Base-by-base conservation (phyloP, 768 basidiomycete genomes). In the Asterophora lycoperdoides region DNA sequence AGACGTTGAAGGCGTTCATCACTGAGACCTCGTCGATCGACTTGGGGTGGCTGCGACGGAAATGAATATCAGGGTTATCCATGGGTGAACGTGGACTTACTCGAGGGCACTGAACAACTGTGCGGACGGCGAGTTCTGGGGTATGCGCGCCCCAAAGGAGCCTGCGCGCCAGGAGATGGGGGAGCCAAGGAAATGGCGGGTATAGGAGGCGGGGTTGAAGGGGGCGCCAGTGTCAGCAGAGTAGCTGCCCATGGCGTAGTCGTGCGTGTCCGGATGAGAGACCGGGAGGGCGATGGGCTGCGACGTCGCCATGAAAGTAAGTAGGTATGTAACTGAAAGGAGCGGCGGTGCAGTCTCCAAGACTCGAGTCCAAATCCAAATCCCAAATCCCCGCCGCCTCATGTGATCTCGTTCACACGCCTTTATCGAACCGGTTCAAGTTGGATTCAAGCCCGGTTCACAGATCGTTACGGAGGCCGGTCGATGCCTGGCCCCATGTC, bases 161-260 rank as follows among this genome's bases (percentile, higher is more conserved):
- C 80, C 80, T 0, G 76, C 72, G 5, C 81, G 75, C 78, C 83
- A 89, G 4, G 86, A 87, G 44, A 84, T 70, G 37, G 86, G 86
- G 0, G 85, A 87, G 46, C 84, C 83, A 6, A 88, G 71, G 61
- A 85, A 82, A 56, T 83, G 77, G 29, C 82, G 70, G 26, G 80
- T 79, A 69, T 83, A 87, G 0, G 81, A 81, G 3, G 81, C 77
- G 14, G 83, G 74, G 59, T 83, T 84, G 65, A 85, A 83, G 3
- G 68, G 62, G n/a, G 72, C 69, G 47, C 71, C 74, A 26, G 70
- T 67, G 26, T 65, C 67, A 54, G 67, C 71, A 0, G 68, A 66
- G 60, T 76, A 81, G 0, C 81, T 83, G 57, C 79, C 77, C 69
- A 72, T 72, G 13, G 57, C 29, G 41, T 68, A 69, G 62, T 72